Percentiles rank a stretch among this genome's conserved stretches.
phyloP scores from a whole-genome alignment of 768 basidiomycete species.

The Pleurotus giganteus region DNA sequence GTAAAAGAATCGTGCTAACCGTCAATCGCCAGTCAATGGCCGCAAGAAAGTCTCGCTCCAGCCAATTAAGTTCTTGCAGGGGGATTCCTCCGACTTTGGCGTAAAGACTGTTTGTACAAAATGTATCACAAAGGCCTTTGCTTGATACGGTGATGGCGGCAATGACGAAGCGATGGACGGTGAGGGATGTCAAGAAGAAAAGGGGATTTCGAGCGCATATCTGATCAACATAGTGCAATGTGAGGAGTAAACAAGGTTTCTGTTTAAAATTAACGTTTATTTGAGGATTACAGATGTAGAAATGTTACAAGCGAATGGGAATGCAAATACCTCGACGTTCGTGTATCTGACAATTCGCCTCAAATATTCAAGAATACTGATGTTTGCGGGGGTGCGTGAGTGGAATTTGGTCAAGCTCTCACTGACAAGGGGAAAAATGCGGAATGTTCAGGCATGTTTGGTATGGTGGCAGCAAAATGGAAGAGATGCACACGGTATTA shows the following conservation, averaged over 20 bases:
- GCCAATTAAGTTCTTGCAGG: slow-evolving; percentile 85
- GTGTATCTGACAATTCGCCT: slow-evolving; percentile 92
- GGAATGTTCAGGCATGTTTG: slow-evolving; percentile 10
- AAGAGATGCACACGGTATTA: slow-evolving; percentile 65
- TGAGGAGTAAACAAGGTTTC: slow-evolving; percentile 77
- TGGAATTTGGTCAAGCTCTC: slow-evolving; percentile 95
- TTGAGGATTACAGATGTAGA: slow-evolving; percentile 13
- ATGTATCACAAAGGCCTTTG: slow-evolving; percentile 94
- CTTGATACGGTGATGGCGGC: slow-evolving; percentile 88
- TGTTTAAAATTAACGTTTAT: slow-evolving; percentile 23
- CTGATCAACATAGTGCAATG: slow-evolving; percentile 89
- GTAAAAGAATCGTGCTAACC: slow-evolving; percentile 56
- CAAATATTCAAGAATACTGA: slow-evolving; percentile 89
- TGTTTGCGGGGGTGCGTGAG: slow-evolving; percentile 86
- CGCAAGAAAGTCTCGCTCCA: slow-evolving; percentile 91
- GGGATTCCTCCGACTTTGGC: slow-evolving; percentile 96
- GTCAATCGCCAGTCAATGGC: slow-evolving; percentile 94
- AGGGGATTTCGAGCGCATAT: slow-evolving; percentile 83
- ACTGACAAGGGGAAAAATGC: slow-evolving; percentile 37
- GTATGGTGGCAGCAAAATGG: slow-evolving; percentile 14
- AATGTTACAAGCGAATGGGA: slow-evolving; percentile 4
- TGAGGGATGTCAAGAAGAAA: slow-evolving; percentile 94
- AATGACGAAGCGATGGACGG: slow-evolving; percentile 97
- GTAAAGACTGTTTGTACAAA: slow-evolving; percentile 93
- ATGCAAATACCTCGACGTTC: slow-evolving; percentile 79